These are phyloP conservation scores for Theobroma grandiflorum DNA, from an alignment of 441 rosid genomes.

Conservation along the genomic window DNA sequence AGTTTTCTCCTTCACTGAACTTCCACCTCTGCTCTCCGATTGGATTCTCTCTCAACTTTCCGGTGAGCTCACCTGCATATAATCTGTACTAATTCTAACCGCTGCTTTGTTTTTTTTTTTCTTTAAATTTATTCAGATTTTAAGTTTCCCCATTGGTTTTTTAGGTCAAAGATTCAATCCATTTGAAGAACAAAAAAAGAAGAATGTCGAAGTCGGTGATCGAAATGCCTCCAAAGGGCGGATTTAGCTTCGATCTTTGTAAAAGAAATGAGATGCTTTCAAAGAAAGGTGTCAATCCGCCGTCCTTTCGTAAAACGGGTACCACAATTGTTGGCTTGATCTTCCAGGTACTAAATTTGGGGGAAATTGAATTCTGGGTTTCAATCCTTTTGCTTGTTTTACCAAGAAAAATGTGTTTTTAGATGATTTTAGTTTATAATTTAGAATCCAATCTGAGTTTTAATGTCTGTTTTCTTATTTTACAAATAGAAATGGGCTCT, in stretches of 20 bases:
- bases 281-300: conserved; percentile 72
- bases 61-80: conserved; percentile 1
- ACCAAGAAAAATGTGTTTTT: not conserved
- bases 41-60: not conserved
- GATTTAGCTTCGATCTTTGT: conserved; percentile 94
- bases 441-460: not conserved
- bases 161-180: conserved; percentile 10
- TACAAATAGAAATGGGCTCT: not conserved
- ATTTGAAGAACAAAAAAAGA: not conserved
- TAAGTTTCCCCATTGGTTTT: not conserved
- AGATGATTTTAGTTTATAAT: not conserved
- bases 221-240: conserved; percentile 76
- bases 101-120: not conserved
- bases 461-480: not conserved
- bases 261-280: conserved; percentile 82
- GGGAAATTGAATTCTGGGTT: not conserved
- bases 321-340: conserved; percentile 95
- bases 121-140: not conserved
- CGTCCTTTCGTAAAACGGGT: conserved; percentile 86
- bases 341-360: conserved; percentile 63
- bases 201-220: conserved; percentile 52
- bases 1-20: not conserved
- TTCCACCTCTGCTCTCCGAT: not conserved
- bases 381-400: not conserved
- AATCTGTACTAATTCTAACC: not conserved